Evolutionary conservation across 2,329 filamentous ascomycete genomes (phyloP), one percentile per base, ranked within the genome.

Genomic region (Cephalotrichum gorgonifer): DNA sequence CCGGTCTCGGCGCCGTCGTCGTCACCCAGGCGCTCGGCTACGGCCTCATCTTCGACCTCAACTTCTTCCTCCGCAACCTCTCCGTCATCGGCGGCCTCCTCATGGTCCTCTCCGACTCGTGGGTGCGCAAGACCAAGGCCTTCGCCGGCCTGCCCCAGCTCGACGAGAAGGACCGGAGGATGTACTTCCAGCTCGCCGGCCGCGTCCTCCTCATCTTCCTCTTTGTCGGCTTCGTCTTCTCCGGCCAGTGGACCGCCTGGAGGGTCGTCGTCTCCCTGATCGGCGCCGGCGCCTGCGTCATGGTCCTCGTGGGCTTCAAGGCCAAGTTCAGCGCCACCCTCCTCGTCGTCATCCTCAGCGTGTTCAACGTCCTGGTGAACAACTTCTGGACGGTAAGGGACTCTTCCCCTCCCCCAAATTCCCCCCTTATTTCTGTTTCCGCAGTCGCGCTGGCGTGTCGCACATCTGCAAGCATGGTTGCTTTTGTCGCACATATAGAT

Each of bases 261-360:
- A 82, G 93, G 62, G 78, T 97, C 46, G 60, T 89, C 48, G 90
- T 96, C 56, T 93, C 86, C 56, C 59, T 89, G 54, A 71, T 97
- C 53, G 93, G 93, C 50, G 81, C 94, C 50, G 76, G 96, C 50
- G 91, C 93, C 53, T 97, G 90, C 62, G 78, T 98, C 61, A 98
- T 98, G 93, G 93, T 98, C 53, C 88, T 96, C 48, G 93, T 98
- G 55, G 93, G 93, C 42, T 98, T 98, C 82, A 98, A 98, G 82
- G 91, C 93, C 62, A 98, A 98, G 81, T 95, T 89, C 76, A 96
- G 90, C 68, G 93, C 93, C 39, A 90, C 93, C 48, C 86, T 98
- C 60, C 75, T 98, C 57, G 93, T 98, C 27, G 80, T 98, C 52
- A 89, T 98, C 60, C 75, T 98, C 62, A 96, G 90, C 71, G 74